Base-by-base conservation (phyloP, 148 eudicot genomes). In the Rhododendron mucronatum region DNA sequence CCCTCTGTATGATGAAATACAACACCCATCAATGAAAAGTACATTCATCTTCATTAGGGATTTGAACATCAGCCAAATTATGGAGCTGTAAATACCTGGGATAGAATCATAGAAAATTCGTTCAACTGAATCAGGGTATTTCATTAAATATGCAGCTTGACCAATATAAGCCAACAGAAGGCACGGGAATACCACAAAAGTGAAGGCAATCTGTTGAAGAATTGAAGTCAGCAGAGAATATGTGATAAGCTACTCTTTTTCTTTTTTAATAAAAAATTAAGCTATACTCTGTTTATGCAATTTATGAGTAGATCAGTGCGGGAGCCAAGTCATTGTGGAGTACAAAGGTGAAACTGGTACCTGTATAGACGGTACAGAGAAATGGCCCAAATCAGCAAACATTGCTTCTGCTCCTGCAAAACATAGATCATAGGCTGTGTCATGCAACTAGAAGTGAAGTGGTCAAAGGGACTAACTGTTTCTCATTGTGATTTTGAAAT, bases 381-480 rank as follows among this genome's bases (percentile, higher is more conserved):
- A 97, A 89, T 97, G 99, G 83, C 99, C 99, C 75, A 97, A 89
- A 92, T 97, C 99, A 83, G 99, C 98, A 93, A 97, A 97, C 99
- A 97, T 97, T 77, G 99, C 99, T 92, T 97, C 99, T n/a, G 99
- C 98, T 88, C 99, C 98, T 97, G 93, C 81, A 92, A 90, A 90
- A 77, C 86, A 82, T 84, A 84, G 18, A 51, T 59, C 75, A 78
- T 44, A 83, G 16, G 37, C 21, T 71, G 76, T 82, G 53, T 87
- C 59, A 79, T 37, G 73, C 9, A 18, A 74, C 48, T 53, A 48
- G 57, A 11, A 50, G 30, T 30, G 39, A 2, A 33, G 20, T 37
- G 67, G 39, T 23, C 26, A 35, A 75, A 51, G 48, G 35, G 13
- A 47, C 16, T 10, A 6, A 84, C 45, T 16, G 53, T 51, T 15